These are phyloP conservation scores for Kluyveromyces aestuarii DNA, from an alignment of 805 yeast genomes.

Conservation along the genomic window DNA sequence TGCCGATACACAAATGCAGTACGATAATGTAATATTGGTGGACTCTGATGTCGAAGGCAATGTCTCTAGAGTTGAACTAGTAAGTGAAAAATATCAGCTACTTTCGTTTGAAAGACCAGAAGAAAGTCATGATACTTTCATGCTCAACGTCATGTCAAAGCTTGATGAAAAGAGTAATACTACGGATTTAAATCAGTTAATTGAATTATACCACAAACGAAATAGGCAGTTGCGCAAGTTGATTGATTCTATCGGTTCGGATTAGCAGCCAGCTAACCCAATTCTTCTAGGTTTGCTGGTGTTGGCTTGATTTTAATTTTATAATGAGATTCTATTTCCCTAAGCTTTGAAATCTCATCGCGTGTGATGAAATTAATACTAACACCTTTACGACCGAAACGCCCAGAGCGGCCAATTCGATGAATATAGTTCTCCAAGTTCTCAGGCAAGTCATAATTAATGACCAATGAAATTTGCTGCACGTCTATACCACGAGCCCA, in stretches of 20 bases:
- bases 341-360: conserved; percentile 63
- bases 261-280: conserved; percentile 19
- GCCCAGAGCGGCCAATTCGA: conserved; percentile 96
- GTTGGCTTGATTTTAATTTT: conserved; percentile 85
- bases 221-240: conserved; percentile 20
- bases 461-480: conserved; percentile 91
- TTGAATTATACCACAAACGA: conserved; percentile 18
- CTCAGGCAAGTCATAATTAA: conserved; percentile 86
- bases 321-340: conserved; percentile 85
- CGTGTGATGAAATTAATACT: conserved; percentile 90
- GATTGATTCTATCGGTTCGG: conserved; percentile 10
- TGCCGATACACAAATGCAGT: conserved; percentile 6
- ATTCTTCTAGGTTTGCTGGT: conserved; percentile 64
- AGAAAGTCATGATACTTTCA: conserved; percentile 9
- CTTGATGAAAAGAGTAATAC: conserved; percentile 10
- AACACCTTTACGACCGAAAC: conserved; percentile 98
- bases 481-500: conserved; percentile 98
- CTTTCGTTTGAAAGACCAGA: conserved; percentile 10
- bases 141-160: conserved; percentile 21
- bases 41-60: conserved; percentile 14
- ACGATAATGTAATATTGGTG: conserved; percentile 21
- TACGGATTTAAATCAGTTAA: conserved; percentile 11
- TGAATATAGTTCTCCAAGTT: conserved; percentile 92
- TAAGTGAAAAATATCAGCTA: conserved; percentile 22
- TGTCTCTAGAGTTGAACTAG: conserved; percentile 15